Percentiles rank a stretch among this genome's conserved stretches.
Conservation (phyloP, 176 grass and related monocot species). For the Alloteropsis semialata region DNA sequence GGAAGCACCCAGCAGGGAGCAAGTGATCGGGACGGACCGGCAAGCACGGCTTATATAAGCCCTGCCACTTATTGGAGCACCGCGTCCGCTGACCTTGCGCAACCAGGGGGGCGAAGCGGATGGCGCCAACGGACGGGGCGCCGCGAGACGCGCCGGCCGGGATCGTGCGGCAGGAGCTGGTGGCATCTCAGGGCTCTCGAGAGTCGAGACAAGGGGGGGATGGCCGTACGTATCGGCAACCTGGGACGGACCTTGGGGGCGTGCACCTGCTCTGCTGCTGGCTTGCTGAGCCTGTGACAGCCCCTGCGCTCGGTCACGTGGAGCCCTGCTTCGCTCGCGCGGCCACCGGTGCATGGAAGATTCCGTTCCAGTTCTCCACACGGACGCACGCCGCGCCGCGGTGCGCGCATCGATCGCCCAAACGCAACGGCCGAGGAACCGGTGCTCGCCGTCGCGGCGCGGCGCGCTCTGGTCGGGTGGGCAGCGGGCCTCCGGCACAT, state of each 20-base stretch:
- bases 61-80: neutral
- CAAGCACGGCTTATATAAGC: neutral
- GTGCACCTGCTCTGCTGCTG: neutral
- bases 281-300: no score
- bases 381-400: neutral
- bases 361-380: neutral
- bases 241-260: no score
- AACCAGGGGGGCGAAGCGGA: neutral
- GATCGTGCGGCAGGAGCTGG: neutral
- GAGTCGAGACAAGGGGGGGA: no score
- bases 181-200: neutral
- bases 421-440: neutral
- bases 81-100: neutral
- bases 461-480: no score
- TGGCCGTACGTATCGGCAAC: neutral
- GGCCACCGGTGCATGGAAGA: neutral
- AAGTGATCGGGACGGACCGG: no score
- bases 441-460: neutral
- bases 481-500: no score
- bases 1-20: neutral
- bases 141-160: constrained; percentile 19
- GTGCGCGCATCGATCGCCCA: no score
- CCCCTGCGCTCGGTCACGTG: neutral
- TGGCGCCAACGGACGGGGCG: neutral
- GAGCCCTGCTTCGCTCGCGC: neutral